Conservation (phyloP, 2,329 filamentous ascomycete species). For the Aspergillus pseudonomiae region DNA sequence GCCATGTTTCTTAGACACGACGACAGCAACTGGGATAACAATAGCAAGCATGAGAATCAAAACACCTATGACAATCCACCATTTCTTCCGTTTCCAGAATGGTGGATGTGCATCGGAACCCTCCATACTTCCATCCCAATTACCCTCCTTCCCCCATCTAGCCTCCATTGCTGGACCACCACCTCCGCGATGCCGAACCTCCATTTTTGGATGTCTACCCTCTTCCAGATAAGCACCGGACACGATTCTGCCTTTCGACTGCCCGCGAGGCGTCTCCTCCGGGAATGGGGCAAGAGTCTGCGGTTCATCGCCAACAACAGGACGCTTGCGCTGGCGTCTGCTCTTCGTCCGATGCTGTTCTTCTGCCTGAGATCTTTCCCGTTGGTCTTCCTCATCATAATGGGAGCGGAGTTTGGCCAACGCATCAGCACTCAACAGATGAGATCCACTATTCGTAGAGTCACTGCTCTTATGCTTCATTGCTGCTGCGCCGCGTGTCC, state of each 20-base stretch:
- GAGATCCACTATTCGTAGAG: slow-evolving; percentile 46
- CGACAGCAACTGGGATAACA: slow-evolving; percentile 68
- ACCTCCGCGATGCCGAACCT: slow-evolving; percentile 45
- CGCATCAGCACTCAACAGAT: slow-evolving; percentile 56
- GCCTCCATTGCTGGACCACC: slow-evolving; percentile 42
- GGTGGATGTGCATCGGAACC: slow-evolving; percentile 19
- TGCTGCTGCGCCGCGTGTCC: slow-evolving; percentile 21
- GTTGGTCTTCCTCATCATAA: slow-evolving; percentile 58
- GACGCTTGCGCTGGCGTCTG: slow-evolving; percentile 30
- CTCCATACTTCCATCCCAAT: slow-evolving; percentile 36
- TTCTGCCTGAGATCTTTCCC: slow-evolving; percentile 46
- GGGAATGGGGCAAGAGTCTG: slow-evolving; percentile 22
- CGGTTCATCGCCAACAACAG: slow-evolving; percentile 27
- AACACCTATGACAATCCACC: slow-evolving; percentile 60
- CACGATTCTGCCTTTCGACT: slow-evolving; percentile 64
- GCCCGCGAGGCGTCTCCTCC: slow-evolving; percentile 41
- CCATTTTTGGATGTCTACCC: slow-evolving; percentile 56
- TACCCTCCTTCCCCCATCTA: slow-evolving; percentile 54
- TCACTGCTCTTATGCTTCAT: slow-evolving; percentile 45
- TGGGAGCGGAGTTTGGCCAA: slow-evolving; percentile 67
- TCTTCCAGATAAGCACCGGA: slow-evolving; percentile 73
- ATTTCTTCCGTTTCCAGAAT: slow-evolving; percentile 46
- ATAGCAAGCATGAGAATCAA: slow-evolving; percentile 63
- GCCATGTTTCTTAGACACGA: slow-evolving; percentile 65
- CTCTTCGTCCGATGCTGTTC: slow-evolving; percentile 28